These are phyloP conservation scores for Takashimella tepidaria DNA, from an alignment of 1,284 basidiomycete genomes.

Conservation along the genomic window DNA sequence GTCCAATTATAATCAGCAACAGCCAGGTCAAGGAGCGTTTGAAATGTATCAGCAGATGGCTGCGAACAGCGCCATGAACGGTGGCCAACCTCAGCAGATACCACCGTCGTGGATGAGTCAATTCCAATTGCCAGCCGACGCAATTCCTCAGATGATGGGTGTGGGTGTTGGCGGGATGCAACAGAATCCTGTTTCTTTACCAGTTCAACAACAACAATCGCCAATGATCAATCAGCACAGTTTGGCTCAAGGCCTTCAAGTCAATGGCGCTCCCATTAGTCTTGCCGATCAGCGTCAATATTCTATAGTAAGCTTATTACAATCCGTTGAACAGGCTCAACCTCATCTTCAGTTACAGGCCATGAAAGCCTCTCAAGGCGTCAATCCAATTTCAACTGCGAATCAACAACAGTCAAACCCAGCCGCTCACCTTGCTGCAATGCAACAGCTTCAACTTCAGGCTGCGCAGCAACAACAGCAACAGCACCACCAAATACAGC, in stretches of 20 bases:
- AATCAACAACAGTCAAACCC: not conserved
- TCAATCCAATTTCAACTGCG: not conserved
- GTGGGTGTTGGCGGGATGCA: not conserved
- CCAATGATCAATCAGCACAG: not conserved
- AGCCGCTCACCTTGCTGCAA: not conserved
- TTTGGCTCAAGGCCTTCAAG: not conserved
- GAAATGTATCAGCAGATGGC: not conserved
- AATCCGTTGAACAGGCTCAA: not conserved
- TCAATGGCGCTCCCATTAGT: not conserved
- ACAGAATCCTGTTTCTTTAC: not conserved
- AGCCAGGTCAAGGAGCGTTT: not conserved
- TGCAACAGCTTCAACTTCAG: not conserved
- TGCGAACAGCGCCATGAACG: not conserved
- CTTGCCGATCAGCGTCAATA: not conserved
- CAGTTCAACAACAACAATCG: not conserved
- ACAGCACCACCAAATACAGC: not conserved
- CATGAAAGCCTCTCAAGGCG: not conserved
- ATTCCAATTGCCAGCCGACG: not conserved
- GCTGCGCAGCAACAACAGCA: not conserved
- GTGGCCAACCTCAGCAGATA: not conserved
- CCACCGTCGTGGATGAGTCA: not conserved
- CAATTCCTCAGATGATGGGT: not conserved
- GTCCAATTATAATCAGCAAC: not conserved
- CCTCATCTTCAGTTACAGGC: not conserved
- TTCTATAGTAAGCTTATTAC: not conserved